Percentiles rank a stretch among this genome's conserved stretches.
Evolutionary conservation across 495 filamentous ascomycete species (phyloP).

Genomic region (Xylaria palmicola): DNA sequence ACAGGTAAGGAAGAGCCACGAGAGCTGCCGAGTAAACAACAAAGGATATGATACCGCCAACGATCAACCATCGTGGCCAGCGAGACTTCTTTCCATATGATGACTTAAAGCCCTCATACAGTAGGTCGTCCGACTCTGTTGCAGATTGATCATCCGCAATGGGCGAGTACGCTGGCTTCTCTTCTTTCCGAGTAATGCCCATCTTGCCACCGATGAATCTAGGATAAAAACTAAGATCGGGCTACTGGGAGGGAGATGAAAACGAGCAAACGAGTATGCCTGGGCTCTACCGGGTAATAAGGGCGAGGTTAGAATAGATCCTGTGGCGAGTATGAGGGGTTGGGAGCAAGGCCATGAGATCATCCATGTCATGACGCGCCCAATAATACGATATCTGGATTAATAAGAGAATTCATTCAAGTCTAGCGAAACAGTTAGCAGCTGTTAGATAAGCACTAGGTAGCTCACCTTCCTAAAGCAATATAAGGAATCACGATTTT

Average conservation of each 20-base stretch:
- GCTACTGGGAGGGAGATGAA: neutral
- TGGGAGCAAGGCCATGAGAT: neutral
- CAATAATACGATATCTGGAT: neutral
- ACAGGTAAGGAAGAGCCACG: conserved; percentile 2
- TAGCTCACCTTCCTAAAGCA: conserved; percentile 10
- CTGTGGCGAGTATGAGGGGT: neutral
- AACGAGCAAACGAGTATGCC: neutral
- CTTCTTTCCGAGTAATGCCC: neutral
- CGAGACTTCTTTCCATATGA: neutral
- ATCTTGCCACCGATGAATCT: neutral
- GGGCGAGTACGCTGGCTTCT: conserved; percentile 1
- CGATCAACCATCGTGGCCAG: neutral
- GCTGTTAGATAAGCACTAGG: neutral
- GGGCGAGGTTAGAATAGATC: neutral
- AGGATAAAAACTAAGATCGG: neutral
- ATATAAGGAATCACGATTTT: neutral
- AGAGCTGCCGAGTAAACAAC: neutral
- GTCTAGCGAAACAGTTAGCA: neutral
- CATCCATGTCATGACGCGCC: neutral
- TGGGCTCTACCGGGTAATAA: neutral
- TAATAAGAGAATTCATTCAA: neutral
- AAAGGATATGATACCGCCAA: neutral
- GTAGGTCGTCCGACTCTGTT: conserved; percentile 6
- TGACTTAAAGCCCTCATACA: neutral
- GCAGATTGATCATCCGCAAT: conserved; percentile 5